Evolutionary conservation across 352 stramenopile genomes (phyloP).

Genomic region (Globisporangium irregulare): DNA sequence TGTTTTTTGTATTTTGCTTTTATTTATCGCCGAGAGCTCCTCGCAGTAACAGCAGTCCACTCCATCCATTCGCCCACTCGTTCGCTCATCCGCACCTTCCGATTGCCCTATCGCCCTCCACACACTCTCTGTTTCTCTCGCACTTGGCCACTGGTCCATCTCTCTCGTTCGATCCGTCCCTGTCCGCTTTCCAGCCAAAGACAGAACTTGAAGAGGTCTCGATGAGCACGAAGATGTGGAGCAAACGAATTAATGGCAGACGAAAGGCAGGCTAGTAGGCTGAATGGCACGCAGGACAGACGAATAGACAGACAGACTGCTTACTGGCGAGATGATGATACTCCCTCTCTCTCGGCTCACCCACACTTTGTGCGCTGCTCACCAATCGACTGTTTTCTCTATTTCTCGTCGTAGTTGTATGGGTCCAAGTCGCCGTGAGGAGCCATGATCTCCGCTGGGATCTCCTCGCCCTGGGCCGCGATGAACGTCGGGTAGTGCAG

Average conservation of each 20-base stretch:
- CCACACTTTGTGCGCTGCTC: not conserved
- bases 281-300: not conserved
- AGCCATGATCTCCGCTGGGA: constrained; percentile 73
- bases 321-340: not conserved
- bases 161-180: not conserved
- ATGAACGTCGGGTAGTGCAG: constrained; percentile 86
- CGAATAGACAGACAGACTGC: not conserved
- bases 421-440: constrained; percentile 73
- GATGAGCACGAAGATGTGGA: not conserved
- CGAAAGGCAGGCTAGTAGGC: not conserved
- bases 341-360: not conserved
- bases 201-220: constrained; percentile 5
- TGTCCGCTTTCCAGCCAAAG: not conserved
- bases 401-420: constrained; percentile 86
- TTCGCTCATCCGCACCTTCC: not conserved
- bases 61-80: not conserved
- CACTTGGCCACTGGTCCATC: not conserved
- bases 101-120: too few species aligned
- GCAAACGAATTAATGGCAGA: not conserved
- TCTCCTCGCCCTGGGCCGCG: constrained; percentile 32
- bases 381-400: constrained; percentile 19
- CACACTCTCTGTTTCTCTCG: not conserved
- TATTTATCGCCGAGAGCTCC: not conserved
- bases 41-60: not conserved
- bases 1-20: not conserved